Base-by-base conservation (phyloP, 257 asterid species). In the Thymus mandschuricus region DNA sequence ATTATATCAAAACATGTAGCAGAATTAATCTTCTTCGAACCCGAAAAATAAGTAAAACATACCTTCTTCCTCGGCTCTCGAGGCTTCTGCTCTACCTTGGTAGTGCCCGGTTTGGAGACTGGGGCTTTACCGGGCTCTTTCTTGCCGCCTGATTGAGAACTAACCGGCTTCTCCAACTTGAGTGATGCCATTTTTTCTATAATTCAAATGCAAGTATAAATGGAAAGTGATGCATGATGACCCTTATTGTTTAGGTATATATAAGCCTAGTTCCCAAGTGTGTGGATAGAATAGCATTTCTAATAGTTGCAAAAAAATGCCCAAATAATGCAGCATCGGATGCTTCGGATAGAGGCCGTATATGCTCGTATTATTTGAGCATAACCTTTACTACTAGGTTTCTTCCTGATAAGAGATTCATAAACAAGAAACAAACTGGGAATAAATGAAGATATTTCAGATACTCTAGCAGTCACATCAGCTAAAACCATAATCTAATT, bases 31-130 rank as follows among this genome's bases (percentile, higher is more conserved):
- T 38, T 30, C 10, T 56, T 56, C 4, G 12, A 29, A 38, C 6
- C 3, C 6, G 8, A 65, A 1, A 46, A 8, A 65, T 8, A n/a
- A 54, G 35, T 48, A 30, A 46, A 30, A 52, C 55, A 41, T 73
- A 81, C 90, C 86, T 85, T 85, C 81, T 76, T 85, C 78, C 40
- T 76, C 6, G 86, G 81, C 80, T 82, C 87, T 50, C 71, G 81
- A 13, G 90, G 84, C 80, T 83, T 82, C 54, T 68, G 79, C 68
- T 73, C 86, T 52, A 59, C 69, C 78, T 82, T 82, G 63, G 78
- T 0, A 8, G 78, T 70, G 15, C 70, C 77, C 48, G 59, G 73
- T 68, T 80, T 85, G 63, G 86, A 10, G 51, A 55, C 79, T 0
- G 84, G 76, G 62, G 81, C 81, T 65, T 79, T 81, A 59, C 75